These are phyloP conservation scores for Coniophora puteana DNA, from an alignment of 1,284 basidiomycete genomes.

Conservation along the genomic window DNA sequence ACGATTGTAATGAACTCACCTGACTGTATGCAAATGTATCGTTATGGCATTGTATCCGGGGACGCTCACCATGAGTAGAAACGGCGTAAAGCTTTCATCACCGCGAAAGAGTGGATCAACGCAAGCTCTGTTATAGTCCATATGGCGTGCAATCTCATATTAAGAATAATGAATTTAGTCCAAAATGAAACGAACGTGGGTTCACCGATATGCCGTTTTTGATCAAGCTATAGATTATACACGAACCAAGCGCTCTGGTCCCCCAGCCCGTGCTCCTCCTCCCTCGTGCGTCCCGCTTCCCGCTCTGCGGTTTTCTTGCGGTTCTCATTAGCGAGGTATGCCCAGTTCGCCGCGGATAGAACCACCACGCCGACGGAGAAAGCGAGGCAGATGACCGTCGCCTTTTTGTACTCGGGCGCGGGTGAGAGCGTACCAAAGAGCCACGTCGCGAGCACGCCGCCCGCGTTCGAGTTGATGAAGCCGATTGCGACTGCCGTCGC, in stretches of 20 bases:
- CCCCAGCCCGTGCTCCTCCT: slow-evolving; percentile 19
- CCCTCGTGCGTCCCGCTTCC: slow-evolving; percentile 7
- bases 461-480: slow-evolving; percentile 51
- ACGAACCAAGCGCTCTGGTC: slow-evolving; percentile 29
- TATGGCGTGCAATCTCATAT: too few relatives aligned
- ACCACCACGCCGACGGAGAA: slow-evolving; percentile 32
- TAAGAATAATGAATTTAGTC: too few relatives aligned
- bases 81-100: too few relatives aligned
- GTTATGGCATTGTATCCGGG: too few relatives aligned
- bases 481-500: slow-evolving; percentile 52
- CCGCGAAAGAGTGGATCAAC: too few relatives aligned
- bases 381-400: slow-evolving; percentile 33
- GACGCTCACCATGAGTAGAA: too few relatives aligned
- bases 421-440: slow-evolving; percentile 43
- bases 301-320: slow-evolving; percentile 19
- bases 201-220: too few relatives aligned
- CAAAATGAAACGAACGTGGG: too few relatives aligned
- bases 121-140: too few relatives aligned
- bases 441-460: slow-evolving; percentile 58
- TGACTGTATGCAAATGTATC: too few relatives aligned
- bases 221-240: slow-evolving; percentile 22
- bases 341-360: slow-evolving; percentile 29
- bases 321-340: slow-evolving; percentile 20
- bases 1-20: too few relatives aligned
- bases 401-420: slow-evolving; percentile 38